Percentiles rank a stretch among this genome's conserved stretches.
phyloP scores from a whole-genome alignment of 1,139 yeast genomes.

The Meyerozyma carpophila region DNA sequence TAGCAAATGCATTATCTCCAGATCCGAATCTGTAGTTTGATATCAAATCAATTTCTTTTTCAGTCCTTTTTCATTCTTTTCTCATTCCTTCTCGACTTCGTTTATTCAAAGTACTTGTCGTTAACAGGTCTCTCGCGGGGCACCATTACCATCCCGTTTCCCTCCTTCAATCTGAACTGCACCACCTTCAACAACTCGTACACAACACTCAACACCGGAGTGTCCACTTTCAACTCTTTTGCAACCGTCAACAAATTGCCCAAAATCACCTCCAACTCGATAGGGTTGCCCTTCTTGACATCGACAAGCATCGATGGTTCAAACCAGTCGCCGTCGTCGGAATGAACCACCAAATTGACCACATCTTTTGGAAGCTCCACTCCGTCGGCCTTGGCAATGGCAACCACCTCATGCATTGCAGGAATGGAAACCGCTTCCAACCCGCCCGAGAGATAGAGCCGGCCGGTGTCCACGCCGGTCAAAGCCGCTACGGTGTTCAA shows the following conservation, averaged over 20 bases:
- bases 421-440: slow-evolving; percentile 7
- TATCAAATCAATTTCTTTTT: too few relatives aligned
- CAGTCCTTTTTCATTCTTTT: too few relatives aligned
- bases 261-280: slow-evolving; percentile 11
- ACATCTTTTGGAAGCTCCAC: slow-evolving; percentile 22
- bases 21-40: too few relatives aligned
- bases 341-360: not conserved
- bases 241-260: slow-evolving; percentile 10
- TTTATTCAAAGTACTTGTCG: not conserved
- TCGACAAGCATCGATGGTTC: slow-evolving; percentile 14
- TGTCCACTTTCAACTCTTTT: slow-evolving; percentile 13
- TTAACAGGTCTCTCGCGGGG: slow-evolving; percentile 6
- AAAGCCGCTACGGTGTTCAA: slow-evolving; percentile 43
- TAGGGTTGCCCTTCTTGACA: slow-evolving; percentile 9
- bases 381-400: slow-evolving; percentile 25
- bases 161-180: slow-evolving; percentile 9
- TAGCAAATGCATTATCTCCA: too few relatives aligned
- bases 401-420: slow-evolving; percentile 12
- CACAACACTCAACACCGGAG: slow-evolving; percentile 8
- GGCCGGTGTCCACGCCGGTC: slow-evolving; percentile 10
- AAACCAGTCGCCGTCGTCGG: slow-evolving; percentile 5
- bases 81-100: too few relatives aligned
- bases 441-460: slow-evolving; percentile 5
- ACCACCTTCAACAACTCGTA: slow-evolving; percentile 8
- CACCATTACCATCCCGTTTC: slow-evolving; percentile 6